These are phyloP conservation scores for Podospora fimiseda DNA, from an alignment of 495 filamentous ascomycete species.

Conservation along the genomic window DNA sequence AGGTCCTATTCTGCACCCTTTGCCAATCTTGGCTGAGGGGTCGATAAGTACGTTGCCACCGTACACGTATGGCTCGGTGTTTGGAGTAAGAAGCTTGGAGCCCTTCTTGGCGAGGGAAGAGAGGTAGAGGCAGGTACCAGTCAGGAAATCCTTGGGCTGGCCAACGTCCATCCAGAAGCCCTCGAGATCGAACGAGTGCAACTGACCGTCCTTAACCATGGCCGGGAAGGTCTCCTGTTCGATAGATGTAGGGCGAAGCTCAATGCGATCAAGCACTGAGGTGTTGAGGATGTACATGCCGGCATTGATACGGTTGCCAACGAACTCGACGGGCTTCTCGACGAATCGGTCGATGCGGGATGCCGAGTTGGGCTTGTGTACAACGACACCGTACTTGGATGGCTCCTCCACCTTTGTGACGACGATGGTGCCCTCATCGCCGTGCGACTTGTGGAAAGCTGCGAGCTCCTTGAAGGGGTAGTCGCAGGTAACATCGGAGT, in stretches of 20 bases:
- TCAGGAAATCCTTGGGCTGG: conserved; percentile 97
- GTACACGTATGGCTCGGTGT: conserved; percentile 74
- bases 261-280: conserved; percentile 81
- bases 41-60: conserved; percentile 97
- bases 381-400: conserved; percentile 97
- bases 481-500: conserved; percentile 97
- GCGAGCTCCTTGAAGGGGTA: conserved; percentile 90
- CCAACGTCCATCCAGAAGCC: conserved; percentile 99
- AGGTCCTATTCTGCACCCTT: conserved; percentile 96
- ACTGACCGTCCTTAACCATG: conserved; percentile 80
- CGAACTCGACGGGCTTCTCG: conserved; percentile 98
- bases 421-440: conserved; percentile 95
- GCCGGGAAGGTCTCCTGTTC: conserved; percentile 99
- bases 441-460: conserved; percentile 85
- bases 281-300: conserved; percentile 99
- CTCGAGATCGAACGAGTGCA: conserved; percentile 97
- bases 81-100: conserved; percentile 73
- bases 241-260: conserved; percentile 96
- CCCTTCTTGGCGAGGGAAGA: conserved; percentile 88
- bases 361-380: conserved; percentile 91
- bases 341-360: conserved; percentile 98
- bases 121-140: conserved; percentile 94
- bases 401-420: conserved; percentile 99
- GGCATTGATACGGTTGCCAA: conserved; percentile 98
- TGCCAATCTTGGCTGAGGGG: conserved; percentile 90